These are phyloP conservation scores for Crotalaria pallida DNA, from an alignment of 306 rosid genomes.

Conservation along the genomic window DNA sequence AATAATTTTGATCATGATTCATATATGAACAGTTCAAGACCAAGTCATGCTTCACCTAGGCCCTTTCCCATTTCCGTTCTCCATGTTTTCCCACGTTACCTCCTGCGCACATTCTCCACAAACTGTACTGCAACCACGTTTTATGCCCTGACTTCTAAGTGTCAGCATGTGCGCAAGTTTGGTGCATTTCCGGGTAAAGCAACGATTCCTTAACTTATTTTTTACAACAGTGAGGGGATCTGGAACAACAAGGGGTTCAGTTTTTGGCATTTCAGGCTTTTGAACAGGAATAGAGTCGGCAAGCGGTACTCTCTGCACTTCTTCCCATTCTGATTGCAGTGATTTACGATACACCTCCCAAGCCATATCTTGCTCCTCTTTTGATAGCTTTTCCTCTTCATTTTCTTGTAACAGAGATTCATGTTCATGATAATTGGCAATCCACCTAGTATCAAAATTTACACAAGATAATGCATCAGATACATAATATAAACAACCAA, in stretches of 20 bases:
- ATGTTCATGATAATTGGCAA: constrained; percentile 80
- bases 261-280: constrained; percentile 30
- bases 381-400: constrained; percentile 87
- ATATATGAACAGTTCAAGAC: constrained; percentile 13
- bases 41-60: constrained; percentile 27
- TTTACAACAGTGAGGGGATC: constrained; percentile 21
- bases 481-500: neutral
- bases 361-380: constrained; percentile 98
- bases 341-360: constrained; percentile 83
- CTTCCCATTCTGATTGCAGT: constrained; percentile 94
- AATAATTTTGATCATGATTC: neutral
- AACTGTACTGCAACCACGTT: constrained; percentile 62
- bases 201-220: constrained; percentile 36
- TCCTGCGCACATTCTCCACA: constrained; percentile 94
- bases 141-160: constrained; percentile 86
- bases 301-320: constrained; percentile 66
- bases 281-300: constrained; percentile 40
- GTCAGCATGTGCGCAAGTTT: constrained; percentile 79
- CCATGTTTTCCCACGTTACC: constrained; percentile 79
- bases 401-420: constrained; percentile 89
- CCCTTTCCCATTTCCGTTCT: constrained; percentile 33
- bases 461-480: constrained; percentile 17
- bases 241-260: constrained; percentile 27
- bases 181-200: constrained; percentile 64
- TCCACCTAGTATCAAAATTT: constrained; percentile 56